Evolutionary conservation across 805 yeast species (phyloP).

Genomic region (Sugiyamaella chiloensis): DNA sequence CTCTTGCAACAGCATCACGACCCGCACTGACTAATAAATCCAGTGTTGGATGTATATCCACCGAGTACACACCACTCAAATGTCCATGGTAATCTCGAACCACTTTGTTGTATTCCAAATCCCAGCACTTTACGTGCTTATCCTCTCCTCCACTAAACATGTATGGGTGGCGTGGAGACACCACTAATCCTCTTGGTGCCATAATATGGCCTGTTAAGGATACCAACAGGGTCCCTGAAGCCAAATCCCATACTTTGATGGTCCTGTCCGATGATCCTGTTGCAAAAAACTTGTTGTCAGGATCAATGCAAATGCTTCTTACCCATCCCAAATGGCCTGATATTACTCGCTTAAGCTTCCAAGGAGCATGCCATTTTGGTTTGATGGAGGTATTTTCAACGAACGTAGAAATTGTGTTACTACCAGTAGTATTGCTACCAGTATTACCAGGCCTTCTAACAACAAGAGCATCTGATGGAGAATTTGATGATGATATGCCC

Average conservation of each 20-base stretch:
- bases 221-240: slow-evolving; percentile 61
- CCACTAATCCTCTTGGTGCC: slow-evolving; percentile 75
- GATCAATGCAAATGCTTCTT: slow-evolving; percentile 75
- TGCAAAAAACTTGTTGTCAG: slow-evolving; percentile 85
- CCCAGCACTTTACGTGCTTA: slow-evolving; percentile 93
- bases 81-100: slow-evolving; percentile 93
- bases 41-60: slow-evolving; percentile 82
- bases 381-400: slow-evolving; percentile 1
- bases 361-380: slow-evolving; percentile 52
- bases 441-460: neutral
- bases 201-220: slow-evolving; percentile 88
- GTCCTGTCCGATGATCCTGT: slow-evolving; percentile 89
- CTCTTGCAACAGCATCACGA: slow-evolving; percentile 77
- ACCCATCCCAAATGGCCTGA: slow-evolving; percentile 96
- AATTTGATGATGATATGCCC: neutral
- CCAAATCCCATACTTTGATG: slow-evolving; percentile 88
- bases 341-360: slow-evolving; percentile 71
- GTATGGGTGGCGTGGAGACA: slow-evolving; percentile 78
- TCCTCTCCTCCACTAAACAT: slow-evolving; percentile 92
- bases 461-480: neutral
- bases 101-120: slow-evolving; percentile 77
- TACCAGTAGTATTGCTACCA: no score
- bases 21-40: slow-evolving; percentile 86
- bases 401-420: neutral
- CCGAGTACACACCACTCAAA: slow-evolving; percentile 78